phyloP scores from a whole-genome alignment of 83 land plant genomes.

The Thuja plicata region DNA sequence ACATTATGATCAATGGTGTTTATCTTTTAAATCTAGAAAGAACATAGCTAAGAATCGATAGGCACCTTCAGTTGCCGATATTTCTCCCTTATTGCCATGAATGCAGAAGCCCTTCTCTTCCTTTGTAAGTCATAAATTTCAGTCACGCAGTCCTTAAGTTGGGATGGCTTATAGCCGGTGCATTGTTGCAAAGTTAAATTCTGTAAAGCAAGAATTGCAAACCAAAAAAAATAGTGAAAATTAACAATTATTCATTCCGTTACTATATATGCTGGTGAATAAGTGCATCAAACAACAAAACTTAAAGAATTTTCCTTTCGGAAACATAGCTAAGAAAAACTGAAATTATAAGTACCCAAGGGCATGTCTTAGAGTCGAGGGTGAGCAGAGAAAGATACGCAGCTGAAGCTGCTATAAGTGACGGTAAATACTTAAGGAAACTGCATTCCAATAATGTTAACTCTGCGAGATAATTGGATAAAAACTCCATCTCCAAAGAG shows the following conservation, averaged over 20 bases:
- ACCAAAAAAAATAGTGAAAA: background rate
- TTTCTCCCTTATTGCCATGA: slow-evolving; percentile 69
- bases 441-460: slow-evolving; percentile 44
- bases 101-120: slow-evolving; percentile 34
- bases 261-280: no score
- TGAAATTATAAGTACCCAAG: slow-evolving; percentile 31
- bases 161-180: slow-evolving; percentile 64
- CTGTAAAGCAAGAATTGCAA: slow-evolving; percentile 33
- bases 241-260: background rate
- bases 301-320: background rate
- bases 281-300: background rate
- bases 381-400: slow-evolving; percentile 46
- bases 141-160: slow-evolving; percentile 66
- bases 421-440: slow-evolving; percentile 40
- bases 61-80: slow-evolving; percentile 76
- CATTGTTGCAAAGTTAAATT: slow-evolving; percentile 68
- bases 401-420: slow-evolving; percentile 48
- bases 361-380: slow-evolving; percentile 21
- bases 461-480: slow-evolving; percentile 58
- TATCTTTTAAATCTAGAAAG: background rate
- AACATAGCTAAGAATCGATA: background rate
- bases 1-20: background rate
- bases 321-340: background rate
- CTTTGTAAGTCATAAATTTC: slow-evolving; percentile 58
- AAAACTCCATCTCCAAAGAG: slow-evolving; percentile 37